Percentiles rank a stretch among this genome's conserved stretches.
These are phyloP conservation scores for Amesomyces nigricolor DNA, from an alignment of 2,329 filamentous ascomycete species.

Conservation along the genomic window DNA sequence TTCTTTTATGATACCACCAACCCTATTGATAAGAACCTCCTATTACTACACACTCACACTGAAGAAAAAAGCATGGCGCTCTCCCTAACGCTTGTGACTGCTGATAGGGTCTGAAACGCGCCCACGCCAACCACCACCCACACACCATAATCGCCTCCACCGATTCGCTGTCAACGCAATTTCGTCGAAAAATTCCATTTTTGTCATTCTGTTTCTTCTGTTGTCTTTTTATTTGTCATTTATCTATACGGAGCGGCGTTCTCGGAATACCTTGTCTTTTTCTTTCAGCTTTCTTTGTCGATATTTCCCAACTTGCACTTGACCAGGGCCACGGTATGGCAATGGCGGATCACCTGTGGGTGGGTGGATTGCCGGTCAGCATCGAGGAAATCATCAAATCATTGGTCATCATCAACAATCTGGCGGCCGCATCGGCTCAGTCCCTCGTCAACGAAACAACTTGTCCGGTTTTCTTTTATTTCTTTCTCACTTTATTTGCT, in stretches of 20 bases:
- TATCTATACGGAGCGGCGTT: background rate
- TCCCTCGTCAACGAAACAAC: background rate
- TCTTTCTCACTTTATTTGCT: background rate
- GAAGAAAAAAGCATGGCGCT: background rate
- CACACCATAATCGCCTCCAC: background rate
- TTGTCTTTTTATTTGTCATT: background rate
- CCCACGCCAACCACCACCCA: background rate
- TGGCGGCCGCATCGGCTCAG: too few relatives aligned
- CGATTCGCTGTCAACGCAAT: background rate
- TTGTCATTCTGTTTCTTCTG: background rate
- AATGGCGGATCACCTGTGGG: background rate
- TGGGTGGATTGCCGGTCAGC: background rate
- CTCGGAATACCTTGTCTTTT: background rate
- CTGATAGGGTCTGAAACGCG: constrained; percentile 13
- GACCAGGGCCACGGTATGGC: background rate
- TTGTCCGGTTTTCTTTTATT: background rate
- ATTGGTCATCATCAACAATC: too few relatives aligned
- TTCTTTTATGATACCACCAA: constrained; percentile 11
- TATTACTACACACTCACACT: background rate
- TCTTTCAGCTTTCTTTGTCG: constrained; percentile 2
- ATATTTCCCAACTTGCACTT: constrained; percentile 1
- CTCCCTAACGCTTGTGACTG: constrained; percentile 10
- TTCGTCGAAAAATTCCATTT: background rate
- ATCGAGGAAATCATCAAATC: too few relatives aligned
- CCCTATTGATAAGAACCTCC: background rate